These are phyloP conservation scores for Yarrowia sp. DNA, from an alignment of 805 yeast genomes.

Conservation along the genomic window DNA sequence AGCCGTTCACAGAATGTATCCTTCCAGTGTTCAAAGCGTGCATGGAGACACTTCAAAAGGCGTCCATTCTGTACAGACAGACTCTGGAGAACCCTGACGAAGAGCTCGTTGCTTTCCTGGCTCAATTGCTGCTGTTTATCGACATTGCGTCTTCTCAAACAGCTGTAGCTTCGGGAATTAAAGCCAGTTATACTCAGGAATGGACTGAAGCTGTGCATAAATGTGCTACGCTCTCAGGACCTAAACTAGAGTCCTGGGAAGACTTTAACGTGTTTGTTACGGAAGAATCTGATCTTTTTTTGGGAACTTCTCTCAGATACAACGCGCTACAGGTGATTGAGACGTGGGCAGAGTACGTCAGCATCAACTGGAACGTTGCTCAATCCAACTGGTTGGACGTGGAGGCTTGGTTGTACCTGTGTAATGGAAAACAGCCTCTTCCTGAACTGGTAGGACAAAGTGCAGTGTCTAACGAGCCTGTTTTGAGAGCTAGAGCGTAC, in stretches of 20 bases:
- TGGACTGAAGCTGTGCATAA: conserved; percentile 1
- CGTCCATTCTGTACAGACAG: neutral
- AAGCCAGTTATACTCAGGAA: neutral
- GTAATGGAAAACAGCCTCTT: neutral
- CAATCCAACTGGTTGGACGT: neutral
- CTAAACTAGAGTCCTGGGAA: conserved; percentile 44
- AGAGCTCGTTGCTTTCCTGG: conserved; percentile 30
- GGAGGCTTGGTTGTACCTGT: conserved; percentile 14
- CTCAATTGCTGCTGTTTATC: conserved; percentile 30
- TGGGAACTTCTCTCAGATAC: conserved; percentile 57
- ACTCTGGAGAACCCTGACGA: conserved; percentile 16
- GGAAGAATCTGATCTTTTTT: conserved; percentile 66
- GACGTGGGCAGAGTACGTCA: conserved; percentile 44
- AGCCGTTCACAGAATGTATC: conserved; percentile 4
- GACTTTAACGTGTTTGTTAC: conserved; percentile 73
- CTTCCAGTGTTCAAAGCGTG: conserved; percentile 3
- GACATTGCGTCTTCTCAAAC: conserved; percentile 24
- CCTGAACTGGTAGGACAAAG: neutral
- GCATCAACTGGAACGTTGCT: conserved; percentile 24
- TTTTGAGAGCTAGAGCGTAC: conserved; percentile 18
- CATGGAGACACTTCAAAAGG: neutral
- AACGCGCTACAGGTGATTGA: conserved; percentile 56
- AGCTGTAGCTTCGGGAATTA: conserved; percentile 5
- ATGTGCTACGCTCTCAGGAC: conserved; percentile 13
- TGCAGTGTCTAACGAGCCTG: conserved; percentile 1